These are phyloP conservation scores for Theobroma grandiflorum DNA, from an alignment of 441 rosid species.

Conservation along the genomic window DNA sequence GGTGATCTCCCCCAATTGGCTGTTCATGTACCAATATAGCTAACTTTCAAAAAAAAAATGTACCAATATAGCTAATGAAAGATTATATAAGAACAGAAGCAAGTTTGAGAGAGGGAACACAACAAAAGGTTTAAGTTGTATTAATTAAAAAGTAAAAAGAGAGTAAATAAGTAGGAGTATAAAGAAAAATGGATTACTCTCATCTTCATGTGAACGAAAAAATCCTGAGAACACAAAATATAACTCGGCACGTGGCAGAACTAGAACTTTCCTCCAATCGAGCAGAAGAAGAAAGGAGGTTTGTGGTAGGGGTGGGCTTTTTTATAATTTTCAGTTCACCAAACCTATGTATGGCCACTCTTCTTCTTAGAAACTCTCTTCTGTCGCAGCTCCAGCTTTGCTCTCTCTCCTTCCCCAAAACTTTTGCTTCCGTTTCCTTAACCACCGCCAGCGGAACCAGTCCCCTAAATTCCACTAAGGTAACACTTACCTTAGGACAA, in stretches of 20 bases:
- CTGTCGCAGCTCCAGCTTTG: slow-evolving; percentile 21
- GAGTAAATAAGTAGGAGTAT: too few species aligned
- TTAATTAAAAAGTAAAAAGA: too few species aligned
- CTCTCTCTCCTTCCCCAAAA: slow-evolving; percentile 27
- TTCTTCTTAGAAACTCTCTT: slow-evolving; percentile 42
- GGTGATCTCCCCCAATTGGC: too few species aligned
- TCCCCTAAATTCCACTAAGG: slow-evolving; percentile 51
- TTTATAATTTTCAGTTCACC: slow-evolving; percentile 11
- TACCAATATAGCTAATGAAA: too few species aligned
- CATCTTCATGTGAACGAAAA: too few species aligned
- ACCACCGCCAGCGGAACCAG: slow-evolving; percentile 30
- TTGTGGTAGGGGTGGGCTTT: slow-evolving; percentile 6
- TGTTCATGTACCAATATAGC: too few species aligned
- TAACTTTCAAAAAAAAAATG: too few species aligned
- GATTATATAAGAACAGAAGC: too few species aligned
- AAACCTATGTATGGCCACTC: slow-evolving; percentile 52
- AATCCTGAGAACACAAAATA: background rate
- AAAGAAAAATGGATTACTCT: too few species aligned
- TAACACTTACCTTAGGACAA: slow-evolving; percentile 21
- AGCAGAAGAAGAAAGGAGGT: background rate
- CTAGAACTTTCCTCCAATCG: background rate
- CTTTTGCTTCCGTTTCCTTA: slow-evolving; percentile 32
- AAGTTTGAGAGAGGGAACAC: too few species aligned
- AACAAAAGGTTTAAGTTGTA: too few species aligned
- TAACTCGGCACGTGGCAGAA: background rate